Conservation (phyloP, 164 flowering plant species). For the Stephania yunnanensis region DNA sequence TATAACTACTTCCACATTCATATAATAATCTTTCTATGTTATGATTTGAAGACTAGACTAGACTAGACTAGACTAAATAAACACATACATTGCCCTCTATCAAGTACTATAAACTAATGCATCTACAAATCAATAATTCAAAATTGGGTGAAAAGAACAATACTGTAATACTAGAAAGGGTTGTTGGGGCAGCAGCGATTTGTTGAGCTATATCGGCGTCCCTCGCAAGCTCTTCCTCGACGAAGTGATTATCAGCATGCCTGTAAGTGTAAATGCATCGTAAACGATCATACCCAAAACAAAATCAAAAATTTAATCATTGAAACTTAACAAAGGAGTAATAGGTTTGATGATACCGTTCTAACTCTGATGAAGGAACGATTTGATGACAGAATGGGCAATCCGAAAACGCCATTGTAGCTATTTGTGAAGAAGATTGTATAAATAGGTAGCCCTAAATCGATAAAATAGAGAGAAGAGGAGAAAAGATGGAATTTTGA, state of each 20-base stretch:
- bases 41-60: not conserved
- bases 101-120: not conserved
- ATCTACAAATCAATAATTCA: not conserved
- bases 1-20: not conserved
- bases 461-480: not conserved
- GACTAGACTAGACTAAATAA: not conserved
- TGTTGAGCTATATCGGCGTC: conserved; percentile 44
- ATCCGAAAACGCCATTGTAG: conserved; percentile 8
- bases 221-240: conserved; percentile 31
- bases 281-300: not conserved
- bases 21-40: not conserved
- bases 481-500: not conserved
- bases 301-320: not conserved
- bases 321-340: not conserved
- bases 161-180: conserved; percentile 21
- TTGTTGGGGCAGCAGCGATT: conserved; percentile 27
- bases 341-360: conserved; percentile 26
- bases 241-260: conserved; percentile 57
- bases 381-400: conserved; percentile 46
- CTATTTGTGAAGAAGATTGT: not conserved
- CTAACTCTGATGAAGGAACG: conserved; percentile 31
- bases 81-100: not conserved
- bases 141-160: not conserved
- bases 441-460: not conserved
- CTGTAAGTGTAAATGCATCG: conserved; percentile 28